Conservation (phyloP, 2,329 filamentous ascomycete genomes). For the Cercospora zeina region DNA sequence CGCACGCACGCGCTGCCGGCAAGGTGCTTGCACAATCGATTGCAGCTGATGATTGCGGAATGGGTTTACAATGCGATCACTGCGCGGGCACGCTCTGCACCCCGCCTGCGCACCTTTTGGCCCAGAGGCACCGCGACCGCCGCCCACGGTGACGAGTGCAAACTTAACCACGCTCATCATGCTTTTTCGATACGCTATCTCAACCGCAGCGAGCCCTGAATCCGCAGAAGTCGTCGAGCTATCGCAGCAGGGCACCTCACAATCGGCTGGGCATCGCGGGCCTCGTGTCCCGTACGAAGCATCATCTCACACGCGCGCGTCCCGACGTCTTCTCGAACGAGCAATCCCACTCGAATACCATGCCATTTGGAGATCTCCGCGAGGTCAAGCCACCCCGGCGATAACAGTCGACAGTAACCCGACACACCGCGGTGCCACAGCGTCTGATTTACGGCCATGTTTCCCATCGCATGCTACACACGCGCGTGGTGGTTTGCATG, state of each 20-base stretch:
- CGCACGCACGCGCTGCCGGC: background rate
- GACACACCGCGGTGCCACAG: background rate
- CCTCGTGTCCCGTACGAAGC: no score
- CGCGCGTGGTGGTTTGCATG: conserved; percentile 8
- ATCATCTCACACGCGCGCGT: no score
- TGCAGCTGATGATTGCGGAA: background rate
- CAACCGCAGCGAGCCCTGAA: background rate
- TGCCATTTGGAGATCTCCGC: background rate
- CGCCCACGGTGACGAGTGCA: background rate
- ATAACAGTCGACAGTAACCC: background rate
- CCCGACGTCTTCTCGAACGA: no score
- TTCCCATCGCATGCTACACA: background rate
- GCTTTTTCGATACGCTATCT: background rate
- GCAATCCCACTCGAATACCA: background rate
- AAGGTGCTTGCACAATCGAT: background rate
- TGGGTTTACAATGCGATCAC: background rate
- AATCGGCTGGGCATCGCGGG: background rate
- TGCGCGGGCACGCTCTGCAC: background rate
- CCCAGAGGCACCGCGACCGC: background rate
- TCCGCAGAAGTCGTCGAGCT: background rate
- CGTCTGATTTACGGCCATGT: background rate
- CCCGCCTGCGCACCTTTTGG: background rate
- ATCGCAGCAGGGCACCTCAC: background rate
- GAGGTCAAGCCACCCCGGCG: conserved; percentile 1
- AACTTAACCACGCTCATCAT: background rate